phyloP scores from a whole-genome alignment of 495 filamentous ascomycete genomes.

The Aspergillus indologenus region DNA sequence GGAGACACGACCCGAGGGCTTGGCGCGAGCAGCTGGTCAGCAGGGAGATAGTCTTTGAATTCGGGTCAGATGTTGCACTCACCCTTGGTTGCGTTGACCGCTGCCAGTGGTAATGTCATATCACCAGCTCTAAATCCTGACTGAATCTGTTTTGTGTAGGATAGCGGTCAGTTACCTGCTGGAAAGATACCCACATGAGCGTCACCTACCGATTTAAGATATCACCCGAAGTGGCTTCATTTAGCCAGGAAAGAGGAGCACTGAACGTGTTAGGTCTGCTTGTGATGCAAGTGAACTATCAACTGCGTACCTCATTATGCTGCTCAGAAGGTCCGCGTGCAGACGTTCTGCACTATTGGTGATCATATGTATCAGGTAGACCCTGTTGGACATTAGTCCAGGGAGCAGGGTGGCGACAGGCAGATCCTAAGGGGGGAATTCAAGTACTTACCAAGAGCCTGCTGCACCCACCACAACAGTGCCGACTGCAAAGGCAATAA shows the following conservation, averaged over 20 bases:
- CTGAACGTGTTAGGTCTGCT: constrained; percentile 12
- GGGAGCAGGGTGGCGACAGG: too few species aligned
- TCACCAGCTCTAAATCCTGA: constrained; percentile 46
- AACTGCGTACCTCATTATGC: not conserved
- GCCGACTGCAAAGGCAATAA: constrained; percentile 34
- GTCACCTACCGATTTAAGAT: constrained; percentile 12
- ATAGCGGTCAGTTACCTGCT: not conserved
- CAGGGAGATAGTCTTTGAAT: too few species aligned
- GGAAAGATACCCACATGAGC: not conserved
- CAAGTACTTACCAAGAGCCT: constrained; percentile 33
- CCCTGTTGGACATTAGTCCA: too few species aligned
- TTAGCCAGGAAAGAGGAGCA: constrained; percentile 30
- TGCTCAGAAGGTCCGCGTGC: constrained; percentile 27
- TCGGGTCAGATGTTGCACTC: constrained; percentile 8
- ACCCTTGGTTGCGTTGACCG: constrained; percentile 3
- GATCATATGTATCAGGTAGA: constrained; percentile 16
- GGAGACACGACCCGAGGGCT: constrained; percentile 22
- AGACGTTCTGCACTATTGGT: constrained; percentile 33
- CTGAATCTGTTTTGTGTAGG: constrained; percentile 17
- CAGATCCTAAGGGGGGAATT: too few species aligned
- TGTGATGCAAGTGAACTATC: not conserved
- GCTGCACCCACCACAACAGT: constrained; percentile 22
- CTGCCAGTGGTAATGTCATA: constrained; percentile 29
- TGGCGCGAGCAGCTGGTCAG: too few species aligned
- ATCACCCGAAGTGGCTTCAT: constrained; percentile 14